These are phyloP conservation scores for Ascochyta viciae-villosae DNA, from an alignment of 2,329 filamentous ascomycete species.

Conservation along the genomic window DNA sequence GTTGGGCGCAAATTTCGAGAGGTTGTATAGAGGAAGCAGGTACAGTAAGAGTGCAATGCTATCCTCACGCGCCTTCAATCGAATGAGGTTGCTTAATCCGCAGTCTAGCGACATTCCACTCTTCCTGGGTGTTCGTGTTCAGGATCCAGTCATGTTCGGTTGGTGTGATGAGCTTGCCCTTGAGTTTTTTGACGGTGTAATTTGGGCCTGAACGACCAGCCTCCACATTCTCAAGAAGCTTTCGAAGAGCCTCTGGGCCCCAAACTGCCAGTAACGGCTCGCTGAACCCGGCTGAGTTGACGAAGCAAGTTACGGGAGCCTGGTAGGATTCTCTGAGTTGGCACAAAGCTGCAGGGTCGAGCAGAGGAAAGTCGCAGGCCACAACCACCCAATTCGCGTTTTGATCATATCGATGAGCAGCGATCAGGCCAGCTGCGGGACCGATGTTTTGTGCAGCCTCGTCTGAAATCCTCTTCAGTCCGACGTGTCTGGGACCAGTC, in stretches of 20 bases:
- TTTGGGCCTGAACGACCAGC: not conserved
- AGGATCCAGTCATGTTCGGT: constrained; percentile 4
- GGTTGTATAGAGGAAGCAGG: not conserved
- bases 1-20: constrained; percentile 18
- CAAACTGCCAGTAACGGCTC: constrained; percentile 15
- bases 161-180: constrained; percentile 4
- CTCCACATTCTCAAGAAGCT: constrained; percentile 2
- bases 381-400: constrained; percentile 7
- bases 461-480: constrained; percentile 4
- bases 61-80: not conserved
- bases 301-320: constrained; percentile 12
- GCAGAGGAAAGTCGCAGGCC: constrained; percentile 15
- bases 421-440: constrained; percentile 13
- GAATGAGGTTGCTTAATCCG: not conserved
- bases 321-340: constrained; percentile 5
- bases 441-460: not conserved
- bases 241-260: constrained; percentile 4
- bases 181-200: constrained; percentile 1
- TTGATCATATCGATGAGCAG: constrained; percentile 7
- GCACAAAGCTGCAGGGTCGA: constrained; percentile 7
- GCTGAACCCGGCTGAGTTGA: constrained; percentile 6
- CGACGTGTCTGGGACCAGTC: not conserved
- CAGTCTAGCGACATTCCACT: constrained; percentile 6
- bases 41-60: not conserved
- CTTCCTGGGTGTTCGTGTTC: constrained; percentile 9